Evolutionary conservation across 2,329 filamentous ascomycete species (phyloP), one percentile per base, ranked within the genome.

Genomic region (Plectosphaerella sp.): DNA sequence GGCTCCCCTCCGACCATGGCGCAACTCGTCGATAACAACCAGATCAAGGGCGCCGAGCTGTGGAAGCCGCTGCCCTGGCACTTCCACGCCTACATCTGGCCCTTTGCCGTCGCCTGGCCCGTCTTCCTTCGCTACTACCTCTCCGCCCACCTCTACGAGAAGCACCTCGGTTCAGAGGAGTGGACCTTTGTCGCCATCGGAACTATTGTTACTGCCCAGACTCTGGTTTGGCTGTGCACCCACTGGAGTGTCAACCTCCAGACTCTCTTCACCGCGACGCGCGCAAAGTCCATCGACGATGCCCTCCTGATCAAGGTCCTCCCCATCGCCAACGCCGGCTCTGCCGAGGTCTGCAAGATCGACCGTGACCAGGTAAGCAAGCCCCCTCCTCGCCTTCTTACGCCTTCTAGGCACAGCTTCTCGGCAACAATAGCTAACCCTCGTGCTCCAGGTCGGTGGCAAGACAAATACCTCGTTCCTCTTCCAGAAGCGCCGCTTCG

Each of bases 131-230:
- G 89, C 68, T 85, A 92, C 71, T 97, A 96, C 69, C 83, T 96
- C 50, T 88, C 84, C 20, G 78, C 85, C 56, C 87, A 91, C 50
- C 84, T 89, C 59, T 99, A 99, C 71, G 88, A 96, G 59, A 87
- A 86, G 66, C 86, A 97, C 75, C 95, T 99, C 58, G 84, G 88
- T 62, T 92, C 88, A n/a, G 86, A 88, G 61, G 94, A 99, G 78
- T 99, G 94, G 93, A 97, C 95, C 1, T 96, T 96, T 67, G 90
- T 99, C 57, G 99, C 90, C 86, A 83, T 88, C 59, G 93, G 89
- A 63, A 80, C 84, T 60, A 97, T 99, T 66, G 79, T 95, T 68
- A 96, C 92, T 11, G 65, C 88, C 52, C 95, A 99, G 75, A 86
- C 89, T 58, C 80, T 99, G 58, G 75, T 91, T 61, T 99, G 94